Evolutionary conservation across 179 eudicot genomes (phyloP).

Genomic region (Silene vulgaris): DNA sequence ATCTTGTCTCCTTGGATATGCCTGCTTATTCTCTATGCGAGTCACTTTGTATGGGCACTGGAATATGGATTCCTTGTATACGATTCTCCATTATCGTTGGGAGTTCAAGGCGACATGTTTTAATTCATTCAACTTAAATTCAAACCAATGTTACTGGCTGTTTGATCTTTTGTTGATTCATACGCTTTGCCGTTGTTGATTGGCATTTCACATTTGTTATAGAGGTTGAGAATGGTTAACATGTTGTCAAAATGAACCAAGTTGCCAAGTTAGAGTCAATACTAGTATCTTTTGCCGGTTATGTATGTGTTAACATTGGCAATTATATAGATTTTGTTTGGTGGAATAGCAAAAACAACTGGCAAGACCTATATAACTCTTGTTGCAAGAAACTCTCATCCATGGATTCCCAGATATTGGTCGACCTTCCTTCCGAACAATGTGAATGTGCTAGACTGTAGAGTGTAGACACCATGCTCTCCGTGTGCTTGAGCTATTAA

Average conservation of each 20-base stretch:
- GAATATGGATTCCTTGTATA: background rate
- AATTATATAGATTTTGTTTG: background rate
- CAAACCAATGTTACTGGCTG: background rate
- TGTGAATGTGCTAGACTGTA: no score
- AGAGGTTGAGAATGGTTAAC: background rate
- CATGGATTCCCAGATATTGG: no score
- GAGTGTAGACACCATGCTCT: no score
- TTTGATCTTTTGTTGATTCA: background rate
- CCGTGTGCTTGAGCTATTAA: no score
- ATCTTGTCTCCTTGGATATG: background rate
- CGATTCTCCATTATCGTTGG: background rate
- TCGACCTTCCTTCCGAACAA: no score
- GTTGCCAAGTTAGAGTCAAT: background rate
- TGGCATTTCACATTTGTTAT: no score
- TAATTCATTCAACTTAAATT: background rate
- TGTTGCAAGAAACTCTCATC: background rate
- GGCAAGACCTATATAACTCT: background rate
- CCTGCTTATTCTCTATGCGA: background rate
- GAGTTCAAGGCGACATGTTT: background rate
- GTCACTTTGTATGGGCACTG: no score
- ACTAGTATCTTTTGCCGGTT: background rate
- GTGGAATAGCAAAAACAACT: background rate
- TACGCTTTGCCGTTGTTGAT: background rate
- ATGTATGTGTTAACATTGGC: background rate
- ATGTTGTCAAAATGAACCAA: background rate